Evolutionary conservation across 257 asterid species (phyloP).

Genomic region (Cinchona pubescens): DNA sequence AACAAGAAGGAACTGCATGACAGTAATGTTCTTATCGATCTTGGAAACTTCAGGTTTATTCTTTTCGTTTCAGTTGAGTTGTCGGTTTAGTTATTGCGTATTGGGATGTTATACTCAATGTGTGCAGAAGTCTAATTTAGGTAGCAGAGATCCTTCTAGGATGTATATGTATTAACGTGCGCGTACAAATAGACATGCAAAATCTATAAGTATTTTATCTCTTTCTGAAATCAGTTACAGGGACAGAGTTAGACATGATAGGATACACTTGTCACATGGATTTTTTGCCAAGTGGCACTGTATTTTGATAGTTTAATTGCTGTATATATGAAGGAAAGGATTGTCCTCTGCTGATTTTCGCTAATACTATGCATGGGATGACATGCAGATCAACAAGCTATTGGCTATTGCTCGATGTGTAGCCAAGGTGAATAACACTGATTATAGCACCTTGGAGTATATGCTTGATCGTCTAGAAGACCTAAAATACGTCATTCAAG

Average conservation of each 20-base stretch:
- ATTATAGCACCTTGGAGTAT: conserved; percentile 71
- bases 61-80: background rate
- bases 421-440: conserved; percentile 56
- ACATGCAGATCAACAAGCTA: conserved; percentile 72
- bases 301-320: background rate
- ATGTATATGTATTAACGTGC: background rate
- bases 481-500: conserved; percentile 79
- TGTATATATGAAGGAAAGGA: background rate
- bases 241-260: background rate
- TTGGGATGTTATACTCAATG: background rate
- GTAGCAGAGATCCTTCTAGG: background rate
- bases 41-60: background rate
- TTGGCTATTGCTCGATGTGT: conserved; percentile 77
- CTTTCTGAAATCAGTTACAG: background rate
- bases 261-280: background rate
- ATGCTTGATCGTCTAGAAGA: conserved; percentile 79
- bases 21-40: background rate
- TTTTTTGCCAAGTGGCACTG: background rate
- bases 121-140: background rate
- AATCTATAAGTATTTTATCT: background rate
- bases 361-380: conserved; percentile 34
- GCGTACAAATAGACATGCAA: background rate
- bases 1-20: background rate
- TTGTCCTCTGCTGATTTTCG: conserved; percentile 9
- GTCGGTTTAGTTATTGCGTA: background rate